Base-by-base conservation (phyloP, 2,329 filamentous ascomycete genomes). In the Ophiostoma quercus region DNA sequence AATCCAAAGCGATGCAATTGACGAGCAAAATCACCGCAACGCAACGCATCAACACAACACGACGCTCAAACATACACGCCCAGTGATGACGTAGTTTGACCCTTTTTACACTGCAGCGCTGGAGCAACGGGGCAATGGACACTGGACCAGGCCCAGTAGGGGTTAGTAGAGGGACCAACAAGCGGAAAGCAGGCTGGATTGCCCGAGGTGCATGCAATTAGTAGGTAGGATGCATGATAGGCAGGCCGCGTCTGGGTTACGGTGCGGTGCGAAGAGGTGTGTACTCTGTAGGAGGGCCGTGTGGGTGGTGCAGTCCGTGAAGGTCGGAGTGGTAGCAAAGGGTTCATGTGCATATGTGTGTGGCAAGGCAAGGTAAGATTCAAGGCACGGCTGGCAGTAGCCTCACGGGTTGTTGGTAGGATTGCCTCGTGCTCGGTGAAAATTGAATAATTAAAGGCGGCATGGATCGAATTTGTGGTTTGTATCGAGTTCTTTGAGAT, bases 91-190 rank as follows among this genome's bases (percentile, higher is more conserved):
- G 62, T 63, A 29, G 29, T 63, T 25, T 37, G 29, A 39, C 60
- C 60, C 32, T 63, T 63, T 63, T 39, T 39, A 65, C 62, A 65
- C 57, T 65, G 62, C 34, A 65, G 62, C 62, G 34, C 32, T 65
- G 62, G 62, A 22, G 62, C 62, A 22, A 65, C 19, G 62, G 60
- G 60, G 60, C 60, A 34, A 34, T 19, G 14, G 60, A 65, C 34
- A 41, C 62, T 57, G 51, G 9, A 57, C 51, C 51, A 29, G 11
- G 51, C 57, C 57, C 57, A 62, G 57, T 32, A 25, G 25, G 57
- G 57, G 25, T 32, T 62, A 62, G 57, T 62, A 62, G 51, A 57
- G 57, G 57, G 25, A 62, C 57, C 57, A 62, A 16, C 9, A 8
- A 6, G 57, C 22, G 57, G 57, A 62, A 62, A 62, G 60, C 60